phyloP scores from a whole-genome alignment of 768 basidiomycete species.

The Boletus sensibilis region DNA sequence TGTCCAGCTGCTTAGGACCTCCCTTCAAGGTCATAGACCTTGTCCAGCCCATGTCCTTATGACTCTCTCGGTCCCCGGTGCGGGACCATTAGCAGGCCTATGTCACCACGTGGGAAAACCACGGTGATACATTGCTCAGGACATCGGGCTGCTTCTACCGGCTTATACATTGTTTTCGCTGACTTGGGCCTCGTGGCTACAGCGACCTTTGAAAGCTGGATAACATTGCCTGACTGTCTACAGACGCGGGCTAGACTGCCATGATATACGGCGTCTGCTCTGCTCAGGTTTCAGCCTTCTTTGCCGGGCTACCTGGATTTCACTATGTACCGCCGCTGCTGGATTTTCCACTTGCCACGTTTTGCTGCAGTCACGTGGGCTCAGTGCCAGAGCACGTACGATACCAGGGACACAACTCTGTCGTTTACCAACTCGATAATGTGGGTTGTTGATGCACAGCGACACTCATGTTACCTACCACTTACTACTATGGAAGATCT shows the following conservation, averaged over 20 bases:
- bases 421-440: too few species aligned
- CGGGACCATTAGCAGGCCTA: not conserved
- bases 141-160: not conserved
- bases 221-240: too few species aligned
- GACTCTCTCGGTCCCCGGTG: not conserved
- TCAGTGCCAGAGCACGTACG: too few species aligned
- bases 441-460: too few species aligned
- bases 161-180: too few species aligned
- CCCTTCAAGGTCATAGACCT: not conserved
- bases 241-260: too few species aligned
- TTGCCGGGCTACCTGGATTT: not conserved
- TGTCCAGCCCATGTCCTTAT: not conserved
- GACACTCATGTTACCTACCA: too few species aligned
- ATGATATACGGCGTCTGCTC: too few species aligned
- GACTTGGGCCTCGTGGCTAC: too few species aligned
- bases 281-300: too few species aligned
- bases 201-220: too few species aligned
- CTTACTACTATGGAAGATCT: not conserved
- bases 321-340: not conserved
- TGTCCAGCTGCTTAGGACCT: not conserved
- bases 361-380: not conserved
- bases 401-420: too few species aligned
- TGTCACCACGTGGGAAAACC: not conserved
- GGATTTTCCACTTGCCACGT: not conserved
- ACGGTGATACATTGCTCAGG: not conserved